These are phyloP conservation scores for Amphicarpaea edgeworthii DNA, from an alignment of 306 rosid genomes.

Conservation along the genomic window DNA sequence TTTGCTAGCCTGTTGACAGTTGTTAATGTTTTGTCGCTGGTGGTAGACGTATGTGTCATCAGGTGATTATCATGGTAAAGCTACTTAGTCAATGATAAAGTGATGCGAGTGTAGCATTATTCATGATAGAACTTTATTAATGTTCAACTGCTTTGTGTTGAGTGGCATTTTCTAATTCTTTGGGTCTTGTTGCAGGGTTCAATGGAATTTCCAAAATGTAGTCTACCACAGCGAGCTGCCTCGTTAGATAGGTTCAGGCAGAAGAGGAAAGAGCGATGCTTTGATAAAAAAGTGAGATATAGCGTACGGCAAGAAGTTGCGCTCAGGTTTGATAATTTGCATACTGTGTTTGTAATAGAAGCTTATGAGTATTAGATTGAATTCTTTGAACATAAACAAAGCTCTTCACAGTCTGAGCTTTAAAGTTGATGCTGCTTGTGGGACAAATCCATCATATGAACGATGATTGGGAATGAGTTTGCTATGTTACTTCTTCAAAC, in stretches of 20 bases:
- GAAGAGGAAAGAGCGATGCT: constrained; percentile 90
- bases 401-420: constrained; percentile 28
- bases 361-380: neutral
- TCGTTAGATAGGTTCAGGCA: constrained; percentile 89
- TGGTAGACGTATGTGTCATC: constrained; percentile 14
- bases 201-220: constrained; percentile 70
- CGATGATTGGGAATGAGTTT: constrained; percentile 29
- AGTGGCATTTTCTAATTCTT: constrained; percentile 35
- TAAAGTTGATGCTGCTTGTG: constrained; percentile 3
- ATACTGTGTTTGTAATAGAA: constrained; percentile 31
- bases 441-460: constrained; percentile 7
- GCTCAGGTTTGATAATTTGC: constrained; percentile 71
- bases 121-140: constrained; percentile 16
- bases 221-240: constrained; percentile 87
- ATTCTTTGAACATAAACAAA: neutral
- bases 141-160: neutral
- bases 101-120: neutral
- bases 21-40: neutral
- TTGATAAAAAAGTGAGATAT: constrained; percentile 93
- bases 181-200: constrained; percentile 54
- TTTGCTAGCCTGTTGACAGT: constrained; percentile 6
- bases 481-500: constrained; percentile 16
- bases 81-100: constrained; percentile 9
- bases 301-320: constrained; percentile 98
- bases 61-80: constrained; percentile 4